Evolutionary conservation across 2,329 filamentous ascomycete species (phyloP).

Genomic region (Diplocarpon mali): DNA sequence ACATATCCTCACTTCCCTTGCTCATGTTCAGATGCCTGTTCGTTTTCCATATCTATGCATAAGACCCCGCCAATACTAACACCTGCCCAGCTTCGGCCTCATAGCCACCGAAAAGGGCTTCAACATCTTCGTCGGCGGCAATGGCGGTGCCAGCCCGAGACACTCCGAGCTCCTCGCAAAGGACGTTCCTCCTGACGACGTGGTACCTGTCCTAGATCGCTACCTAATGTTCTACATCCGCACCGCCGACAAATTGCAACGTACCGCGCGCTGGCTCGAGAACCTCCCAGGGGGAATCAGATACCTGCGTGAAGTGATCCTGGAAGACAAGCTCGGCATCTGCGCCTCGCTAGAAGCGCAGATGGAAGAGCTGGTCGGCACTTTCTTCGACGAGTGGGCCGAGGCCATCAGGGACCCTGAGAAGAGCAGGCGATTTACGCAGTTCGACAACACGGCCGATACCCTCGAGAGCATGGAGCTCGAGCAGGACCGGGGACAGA

Average conservation of each 20-base stretch:
- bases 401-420: constrained; percentile 63
- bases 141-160: constrained; percentile 74
- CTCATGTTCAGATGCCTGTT: no score
- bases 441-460: constrained; percentile 79
- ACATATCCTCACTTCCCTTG: no score
- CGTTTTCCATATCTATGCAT: no score
- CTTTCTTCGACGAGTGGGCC: constrained; percentile 88
- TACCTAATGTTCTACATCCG: constrained; percentile 92
- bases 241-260: constrained; percentile 80
- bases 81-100: constrained; percentile 57
- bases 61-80: neutral
- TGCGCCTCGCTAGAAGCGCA: constrained; percentile 74
- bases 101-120: constrained; percentile 89
- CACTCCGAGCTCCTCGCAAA: constrained; percentile 78
- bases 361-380: constrained; percentile 75
- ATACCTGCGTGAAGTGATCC: constrained; percentile 71
- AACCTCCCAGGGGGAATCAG: constrained; percentile 70
- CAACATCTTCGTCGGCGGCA: constrained; percentile 85
- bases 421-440: constrained; percentile 58
- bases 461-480: constrained; percentile 57
- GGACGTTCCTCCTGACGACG: constrained; percentile 72
- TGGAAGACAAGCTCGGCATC: constrained; percentile 80
- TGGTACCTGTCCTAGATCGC: constrained; percentile 74
- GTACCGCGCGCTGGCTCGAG: constrained; percentile 83
- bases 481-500: constrained; percentile 61